These are phyloP conservation scores for Tolypocladium tundrense DNA, from an alignment of 2,329 filamentous ascomycete species.

Conservation along the genomic window DNA sequence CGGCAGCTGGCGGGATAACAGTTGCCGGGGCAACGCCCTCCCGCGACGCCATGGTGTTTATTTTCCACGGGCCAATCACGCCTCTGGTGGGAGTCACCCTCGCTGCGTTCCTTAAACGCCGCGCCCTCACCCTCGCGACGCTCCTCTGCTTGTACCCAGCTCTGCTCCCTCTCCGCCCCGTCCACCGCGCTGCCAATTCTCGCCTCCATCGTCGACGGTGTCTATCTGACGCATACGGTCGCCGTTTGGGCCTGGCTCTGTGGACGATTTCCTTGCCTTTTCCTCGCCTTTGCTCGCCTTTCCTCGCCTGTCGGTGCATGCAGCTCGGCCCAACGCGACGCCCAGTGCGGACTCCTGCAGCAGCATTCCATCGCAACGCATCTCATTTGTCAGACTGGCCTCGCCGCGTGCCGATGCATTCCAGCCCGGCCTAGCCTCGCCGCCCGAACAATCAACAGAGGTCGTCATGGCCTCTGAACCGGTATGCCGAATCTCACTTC, in stretches of 20 bases:
- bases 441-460: constrained; percentile 10
- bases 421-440: constrained; percentile 10
- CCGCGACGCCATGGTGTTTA: constrained; percentile 1
- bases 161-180: background rate
- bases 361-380: constrained; percentile 18
- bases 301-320: background rate
- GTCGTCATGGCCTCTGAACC: constrained; percentile 26
- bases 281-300: background rate
- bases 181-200: background rate
- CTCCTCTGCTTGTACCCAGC: background rate
- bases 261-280: background rate
- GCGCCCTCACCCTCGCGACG: background rate
- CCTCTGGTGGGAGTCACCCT: background rate
- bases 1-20: background rate
- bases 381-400: constrained; percentile 10
- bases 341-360: constrained; percentile 3
- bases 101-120: constrained; percentile 3
- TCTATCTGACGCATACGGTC: background rate
- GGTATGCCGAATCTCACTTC: constrained; percentile 19
- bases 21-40: constrained; percentile 1
- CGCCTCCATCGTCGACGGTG: constrained; percentile 1
- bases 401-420: constrained; percentile 22
- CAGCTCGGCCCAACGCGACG: background rate
- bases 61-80: constrained; percentile 2
- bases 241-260: background rate